Base-by-base conservation (phyloP, 83 land plant species). In the Picea abies region DNA sequence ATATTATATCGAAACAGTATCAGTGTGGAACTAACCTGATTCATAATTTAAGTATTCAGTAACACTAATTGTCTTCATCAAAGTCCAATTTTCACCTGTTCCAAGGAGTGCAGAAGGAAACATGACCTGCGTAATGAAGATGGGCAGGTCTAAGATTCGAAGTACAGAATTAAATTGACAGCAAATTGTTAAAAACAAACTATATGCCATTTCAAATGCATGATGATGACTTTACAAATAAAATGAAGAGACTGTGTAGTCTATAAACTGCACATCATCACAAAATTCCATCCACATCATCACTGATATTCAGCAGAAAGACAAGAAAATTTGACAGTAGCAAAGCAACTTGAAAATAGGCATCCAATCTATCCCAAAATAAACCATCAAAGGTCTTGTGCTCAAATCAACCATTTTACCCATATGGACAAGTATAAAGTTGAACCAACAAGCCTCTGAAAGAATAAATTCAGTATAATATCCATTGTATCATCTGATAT, bases 41-140 rank as follows among this genome's bases (percentile, higher is more conserved):
- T 97, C 99, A 89, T 97, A 97, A 80, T 97, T 97, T 76, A 97
- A 84, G 80, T 96, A 97, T 66, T 97, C 99, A 3, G 99, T 96
- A 29, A 96, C 99, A 88, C 99, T 97, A 49, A 97, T 96, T 29
- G 94, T 97, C 85, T 92, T 94, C 98, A 97, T 96, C 90, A 97
- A 78, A 15, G 96, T 96, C 99, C 99, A 97, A 37, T 88, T 89
- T 73, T 97, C 96, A 65, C 87, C 95, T 41, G 99, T 97, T 11
- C 99, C 99, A 83, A 97, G 87, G 60, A 96, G 94, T 12, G 99
- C 94, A 20, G 89, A 92, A 26, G 99, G 99, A 86, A 97, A 97
- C 87, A 97, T 94, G 61, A 97, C 98, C 99, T 97, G 88, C 77
- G 82, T 64, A 17, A 73, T 44, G n/a, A 41, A 70, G n/a, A 70